Evolutionary conservation across 2,329 filamentous ascomycete genomes (phyloP), one percentile per base, ranked within the genome.

Genomic region (Fusarium cicatricum): DNA sequence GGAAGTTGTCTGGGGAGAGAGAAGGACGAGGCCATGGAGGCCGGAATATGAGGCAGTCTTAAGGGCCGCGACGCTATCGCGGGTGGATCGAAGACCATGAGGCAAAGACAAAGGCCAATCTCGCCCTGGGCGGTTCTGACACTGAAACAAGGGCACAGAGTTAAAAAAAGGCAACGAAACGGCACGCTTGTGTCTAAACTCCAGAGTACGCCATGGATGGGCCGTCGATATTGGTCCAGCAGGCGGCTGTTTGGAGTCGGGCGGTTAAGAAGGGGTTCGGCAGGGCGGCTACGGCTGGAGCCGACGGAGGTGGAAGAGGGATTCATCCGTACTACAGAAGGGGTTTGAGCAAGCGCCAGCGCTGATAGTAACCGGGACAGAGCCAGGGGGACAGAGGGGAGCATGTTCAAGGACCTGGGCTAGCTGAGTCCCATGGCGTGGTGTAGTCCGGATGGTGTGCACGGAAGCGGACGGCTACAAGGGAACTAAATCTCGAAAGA

Each of bases 151-250:
- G 60, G n/a, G 58, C 48, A 57, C 46, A 38, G 41, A 43, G 62
- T 52, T 14, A 45, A 45, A 62, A n/a, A 70, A 60, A 61, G 69
- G 72, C 71, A 72, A 76, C 84, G 82, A 85, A 85, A 85, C 82
- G 70, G 62, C 67, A 70, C 71, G 72, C 60, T 72, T 78, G 82
- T 84, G 73, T 84, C 80, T 77, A 72, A 80, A 79, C 65, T 67
- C 70, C 67, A 72, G 71, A 73, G 75, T 74, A 66, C 71, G 66
- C 64, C 60, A 68, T 59, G 61, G 71, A 77, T 65, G 72, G 74
- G 73, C 73, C 71, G 71, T 74, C 74, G 76, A 80, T 77, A 84
- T 83, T 85, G 82, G 82, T 76, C 78, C 71, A 68, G 64, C 61
- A 55, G 76, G 79, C 77, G 78, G 77, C 72, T 80, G 77, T 82